Evolutionary conservation across 148 eudicot genomes (phyloP).

Genomic region (Dysphania ambrosioides): DNA sequence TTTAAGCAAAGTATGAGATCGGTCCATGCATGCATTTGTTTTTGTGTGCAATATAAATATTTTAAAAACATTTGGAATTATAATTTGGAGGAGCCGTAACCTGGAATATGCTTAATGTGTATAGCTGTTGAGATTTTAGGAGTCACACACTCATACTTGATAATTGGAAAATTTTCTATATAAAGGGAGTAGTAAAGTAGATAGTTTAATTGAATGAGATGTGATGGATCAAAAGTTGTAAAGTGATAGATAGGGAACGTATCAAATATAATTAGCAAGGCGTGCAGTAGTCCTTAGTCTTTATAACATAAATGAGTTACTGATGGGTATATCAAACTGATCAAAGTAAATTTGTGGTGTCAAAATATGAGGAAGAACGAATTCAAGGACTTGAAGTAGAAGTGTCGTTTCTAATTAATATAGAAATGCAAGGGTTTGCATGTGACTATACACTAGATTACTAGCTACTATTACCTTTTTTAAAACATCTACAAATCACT

Average conservation of each 20-base stretch:
- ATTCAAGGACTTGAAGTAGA: slow-evolving; percentile 2
- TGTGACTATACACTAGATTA: slow-evolving; percentile 18
- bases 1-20: too few relatives aligned
- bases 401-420: slow-evolving; percentile 4
- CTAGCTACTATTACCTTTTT: slow-evolving; percentile 14
- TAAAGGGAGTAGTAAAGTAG: slow-evolving; percentile 17
- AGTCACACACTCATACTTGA: slow-evolving; percentile 24
- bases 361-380: slow-evolving; percentile 2
- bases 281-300: slow-evolving; percentile 18
- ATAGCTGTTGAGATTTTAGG: background rate
- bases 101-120: slow-evolving; percentile 15
- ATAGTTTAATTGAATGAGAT: slow-evolving; percentile 15
- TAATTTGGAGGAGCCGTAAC: background rate
- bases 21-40: too few relatives aligned
- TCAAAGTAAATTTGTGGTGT: slow-evolving; percentile 6
- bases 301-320: slow-evolving; percentile 27
- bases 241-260: slow-evolving; percentile 1
- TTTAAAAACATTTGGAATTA: too few relatives aligned
- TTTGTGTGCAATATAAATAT: too few relatives aligned
- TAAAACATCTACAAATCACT: background rate
- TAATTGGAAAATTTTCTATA: slow-evolving; percentile 14
- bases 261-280: slow-evolving; percentile 20
- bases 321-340: slow-evolving; percentile 33
- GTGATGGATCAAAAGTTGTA: slow-evolving; percentile 17
- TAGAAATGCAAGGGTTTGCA: slow-evolving; percentile 15